Evolutionary conservation across 225 moss, liverwort and hornwort species (phyloP).

Genomic region (Bryoerythrophyllum caledonicum): DNA sequence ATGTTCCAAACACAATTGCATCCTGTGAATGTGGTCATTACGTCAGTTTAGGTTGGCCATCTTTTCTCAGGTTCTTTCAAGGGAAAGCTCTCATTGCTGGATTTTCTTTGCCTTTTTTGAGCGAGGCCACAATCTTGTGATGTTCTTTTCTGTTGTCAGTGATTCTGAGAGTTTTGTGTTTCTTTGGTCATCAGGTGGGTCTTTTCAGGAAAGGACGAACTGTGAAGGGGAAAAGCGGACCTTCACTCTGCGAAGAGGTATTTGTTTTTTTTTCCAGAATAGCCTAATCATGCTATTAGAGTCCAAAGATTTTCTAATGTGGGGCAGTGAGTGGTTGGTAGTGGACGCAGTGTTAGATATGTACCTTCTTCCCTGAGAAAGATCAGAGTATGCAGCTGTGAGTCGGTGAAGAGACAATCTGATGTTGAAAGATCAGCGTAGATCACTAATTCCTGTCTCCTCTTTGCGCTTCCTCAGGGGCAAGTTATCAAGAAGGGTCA

Average conservation of each 20-base stretch:
- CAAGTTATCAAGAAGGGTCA: constrained; percentile 93
- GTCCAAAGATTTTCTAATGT: neutral
- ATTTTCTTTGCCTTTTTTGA: neutral
- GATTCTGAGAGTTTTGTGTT: neutral
- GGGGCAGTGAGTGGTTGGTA: neutral
- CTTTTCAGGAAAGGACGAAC: constrained; percentile 93
- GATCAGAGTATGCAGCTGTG: neutral
- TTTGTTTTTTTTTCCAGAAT: neutral
- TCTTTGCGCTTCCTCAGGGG: constrained; percentile 47
- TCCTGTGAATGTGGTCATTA: neutral
- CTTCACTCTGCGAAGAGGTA: constrained; percentile 92
- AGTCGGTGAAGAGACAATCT: neutral
- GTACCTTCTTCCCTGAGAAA: neutral
- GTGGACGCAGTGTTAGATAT: neutral
- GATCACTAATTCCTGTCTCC: neutral
- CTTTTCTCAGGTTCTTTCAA: neutral
- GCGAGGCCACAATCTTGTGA: neutral
- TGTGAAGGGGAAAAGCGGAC: constrained; percentile 86
- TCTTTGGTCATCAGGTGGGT: constrained; percentile 66
- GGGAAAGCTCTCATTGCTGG: neutral
- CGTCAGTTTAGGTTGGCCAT: neutral
- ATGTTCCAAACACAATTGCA: neutral
- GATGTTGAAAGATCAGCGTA: neutral
- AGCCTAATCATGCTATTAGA: neutral
- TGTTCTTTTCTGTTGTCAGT: neutral